Percentiles rank a stretch among this genome's conserved stretches.
These are phyloP conservation scores for Tetragonia tetragonoides DNA, from an alignment of 148 eudicot genomes.

Conservation along the genomic window DNA sequence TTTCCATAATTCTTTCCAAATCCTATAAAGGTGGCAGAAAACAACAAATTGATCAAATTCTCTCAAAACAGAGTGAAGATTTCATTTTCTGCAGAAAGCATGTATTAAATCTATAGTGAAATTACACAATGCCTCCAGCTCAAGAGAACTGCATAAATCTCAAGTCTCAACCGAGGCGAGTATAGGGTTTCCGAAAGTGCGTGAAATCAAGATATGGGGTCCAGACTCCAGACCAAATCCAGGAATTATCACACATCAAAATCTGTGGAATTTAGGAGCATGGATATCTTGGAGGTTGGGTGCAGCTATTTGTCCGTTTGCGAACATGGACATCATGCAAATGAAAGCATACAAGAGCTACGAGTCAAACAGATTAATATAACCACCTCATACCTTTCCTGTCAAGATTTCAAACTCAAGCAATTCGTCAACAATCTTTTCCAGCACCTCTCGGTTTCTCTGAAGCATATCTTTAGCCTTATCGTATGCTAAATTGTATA, in stretches of 20 bases:
- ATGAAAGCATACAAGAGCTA: not conserved
- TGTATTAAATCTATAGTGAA: not conserved
- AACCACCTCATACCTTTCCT: constrained; percentile 59
- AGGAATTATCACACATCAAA: not conserved
- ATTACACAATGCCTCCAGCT: not conserved
- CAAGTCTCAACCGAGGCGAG: not conserved
- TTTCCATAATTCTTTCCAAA: constrained; percentile 61
- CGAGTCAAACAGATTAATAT: not conserved
- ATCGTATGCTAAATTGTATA: constrained; percentile 73
- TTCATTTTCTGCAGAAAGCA: not conserved
- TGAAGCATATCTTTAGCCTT: constrained; percentile 75
- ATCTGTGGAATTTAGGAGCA: not conserved
- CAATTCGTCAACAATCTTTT: constrained; percentile 76
- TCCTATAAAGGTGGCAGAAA: constrained; percentile 46
- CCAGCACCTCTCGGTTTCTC: constrained; percentile 64
- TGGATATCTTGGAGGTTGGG: not conserved
- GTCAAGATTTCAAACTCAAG: constrained; percentile 73
- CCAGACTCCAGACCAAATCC: not conserved
- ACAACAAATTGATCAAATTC: constrained; percentile 5
- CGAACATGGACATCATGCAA: not conserved
- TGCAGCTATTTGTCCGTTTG: too few relatives aligned
- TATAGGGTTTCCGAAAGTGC: not conserved
- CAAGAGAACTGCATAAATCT: not conserved
- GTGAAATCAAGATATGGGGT: not conserved
- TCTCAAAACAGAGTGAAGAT: not conserved